Conservation (phyloP, 2,329 filamentous ascomycete species). For the Colletotrichum agaves region DNA sequence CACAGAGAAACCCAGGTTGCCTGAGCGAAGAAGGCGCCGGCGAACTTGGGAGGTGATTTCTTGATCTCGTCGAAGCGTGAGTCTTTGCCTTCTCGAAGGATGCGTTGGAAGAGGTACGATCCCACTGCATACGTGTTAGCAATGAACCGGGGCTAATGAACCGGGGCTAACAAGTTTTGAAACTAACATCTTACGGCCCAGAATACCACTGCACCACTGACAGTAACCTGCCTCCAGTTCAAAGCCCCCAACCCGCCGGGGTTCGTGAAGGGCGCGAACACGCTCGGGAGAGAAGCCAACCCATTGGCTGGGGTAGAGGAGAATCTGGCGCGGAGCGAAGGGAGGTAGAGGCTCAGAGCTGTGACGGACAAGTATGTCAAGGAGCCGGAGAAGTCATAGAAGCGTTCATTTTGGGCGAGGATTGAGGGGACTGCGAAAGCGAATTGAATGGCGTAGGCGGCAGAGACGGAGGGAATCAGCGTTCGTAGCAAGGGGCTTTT, state of each 20-base stretch:
- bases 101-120: constrained; percentile 70
- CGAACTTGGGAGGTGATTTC: constrained; percentile 48
- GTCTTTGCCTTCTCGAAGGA: constrained; percentile 69
- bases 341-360: constrained; percentile 69
- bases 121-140: constrained; percentile 60
- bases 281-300: constrained; percentile 56
- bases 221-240: constrained; percentile 68
- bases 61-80: constrained; percentile 57
- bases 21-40: constrained; percentile 60
- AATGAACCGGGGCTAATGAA: too few relatives aligned
- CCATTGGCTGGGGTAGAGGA: constrained; percentile 49
- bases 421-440: constrained; percentile 72
- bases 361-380: constrained; percentile 74
- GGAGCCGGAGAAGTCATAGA: constrained; percentile 76
- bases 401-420: constrained; percentile 68
- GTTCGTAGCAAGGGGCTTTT: constrained; percentile 70
- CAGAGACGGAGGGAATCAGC: constrained; percentile 68
- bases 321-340: constrained; percentile 64
- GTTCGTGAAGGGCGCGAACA: constrained; percentile 56
- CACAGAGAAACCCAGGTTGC: constrained; percentile 76
- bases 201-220: constrained; percentile 54
- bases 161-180: neutral
- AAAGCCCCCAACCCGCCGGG: constrained; percentile 53
- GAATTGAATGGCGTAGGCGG: constrained; percentile 72
- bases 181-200: constrained; percentile 70